phyloP scores from a whole-genome alignment of 2,329 filamentous ascomycete species.

The Metarhizium humberi region DNA sequence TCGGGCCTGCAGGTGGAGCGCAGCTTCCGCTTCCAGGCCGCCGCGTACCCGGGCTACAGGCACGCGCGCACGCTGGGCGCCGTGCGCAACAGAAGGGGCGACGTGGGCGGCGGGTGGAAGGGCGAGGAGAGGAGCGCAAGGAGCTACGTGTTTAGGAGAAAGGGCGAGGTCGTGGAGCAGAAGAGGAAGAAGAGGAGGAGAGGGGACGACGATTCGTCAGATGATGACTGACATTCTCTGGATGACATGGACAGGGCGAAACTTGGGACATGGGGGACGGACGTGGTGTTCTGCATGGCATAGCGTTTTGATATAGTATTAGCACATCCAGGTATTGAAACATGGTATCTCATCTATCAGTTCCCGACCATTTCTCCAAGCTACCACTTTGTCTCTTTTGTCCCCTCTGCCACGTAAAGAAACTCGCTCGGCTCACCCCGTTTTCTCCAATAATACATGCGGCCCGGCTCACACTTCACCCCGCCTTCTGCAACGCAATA shows the following conservation, averaged over 20 bases:
- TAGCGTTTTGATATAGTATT: background rate
- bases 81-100: conserved; percentile 38
- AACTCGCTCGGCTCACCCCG: background rate
- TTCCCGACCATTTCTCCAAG: background rate
- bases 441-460: background rate
- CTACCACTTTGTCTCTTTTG: background rate
- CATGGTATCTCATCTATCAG: background rate
- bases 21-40: conserved; percentile 60
- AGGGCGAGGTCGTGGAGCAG: conserved; percentile 35
- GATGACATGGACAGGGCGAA: background rate
- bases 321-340: background rate
- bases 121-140: conserved; percentile 37
- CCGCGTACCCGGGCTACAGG: conserved; percentile 62
- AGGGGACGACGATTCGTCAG: conserved; percentile 21
- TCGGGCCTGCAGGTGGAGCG: conserved; percentile 58
- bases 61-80: conserved; percentile 67
- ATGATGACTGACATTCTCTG: conserved; percentile 12
- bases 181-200: conserved; percentile 21
- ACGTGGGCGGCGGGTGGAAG: conserved; percentile 31
- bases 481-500: background rate
- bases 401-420: background rate
- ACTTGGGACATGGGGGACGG: background rate
- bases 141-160: conserved; percentile 54
- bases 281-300: background rate
- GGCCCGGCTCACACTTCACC: background rate